Evolutionary conservation across 257 asterid genomes (phyloP).

Genomic region (Rehmannia glutinosa): DNA sequence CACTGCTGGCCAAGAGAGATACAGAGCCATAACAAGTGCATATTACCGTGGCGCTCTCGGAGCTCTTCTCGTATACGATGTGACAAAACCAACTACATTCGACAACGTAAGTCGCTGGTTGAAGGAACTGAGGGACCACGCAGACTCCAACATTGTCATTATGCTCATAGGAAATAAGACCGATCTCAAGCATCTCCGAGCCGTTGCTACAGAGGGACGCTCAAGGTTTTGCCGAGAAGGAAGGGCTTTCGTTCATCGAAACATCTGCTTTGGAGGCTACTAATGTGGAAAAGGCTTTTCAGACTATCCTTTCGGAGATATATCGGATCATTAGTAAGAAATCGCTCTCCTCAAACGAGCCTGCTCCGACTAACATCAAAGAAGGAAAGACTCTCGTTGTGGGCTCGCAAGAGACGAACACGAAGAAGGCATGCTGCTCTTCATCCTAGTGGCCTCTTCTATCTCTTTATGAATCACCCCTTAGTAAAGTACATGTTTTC

Average conservation of each 20-base stretch:
- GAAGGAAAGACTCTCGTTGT: conserved; percentile 82
- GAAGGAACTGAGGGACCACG: conserved; percentile 95
- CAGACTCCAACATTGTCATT: conserved; percentile 83
- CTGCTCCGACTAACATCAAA: conserved; percentile 51
- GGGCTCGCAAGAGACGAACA: conserved; percentile 54
- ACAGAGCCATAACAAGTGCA: conserved; percentile 96
- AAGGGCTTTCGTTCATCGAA: conserved; percentile 83
- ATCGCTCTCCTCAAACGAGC: conserved; percentile 62
- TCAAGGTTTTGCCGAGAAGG: conserved; percentile 81
- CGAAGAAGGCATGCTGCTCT: conserved; percentile 78
- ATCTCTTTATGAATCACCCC: neutral
- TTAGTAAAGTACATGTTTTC: neutral
- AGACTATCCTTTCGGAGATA: conserved; percentile 80
- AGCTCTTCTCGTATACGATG: conserved; percentile 91
- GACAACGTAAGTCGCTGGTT: conserved; percentile 91
- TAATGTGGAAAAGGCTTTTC: conserved; percentile 85
- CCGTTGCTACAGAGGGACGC: conserved; percentile 94
- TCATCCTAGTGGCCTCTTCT: conserved; percentile 26
- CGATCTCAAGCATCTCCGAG: conserved; percentile 87
- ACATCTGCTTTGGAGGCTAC: conserved; percentile 91
- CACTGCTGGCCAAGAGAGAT: conserved; percentile 99
- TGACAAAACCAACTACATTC: conserved; percentile 85
- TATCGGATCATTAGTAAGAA: conserved; percentile 85
- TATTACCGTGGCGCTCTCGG: conserved; percentile 95
- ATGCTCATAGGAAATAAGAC: conserved; percentile 91